These are phyloP conservation scores for Nakazawaea wickerhamii DNA, from an alignment of 805 yeast genomes.

Conservation along the genomic window DNA sequence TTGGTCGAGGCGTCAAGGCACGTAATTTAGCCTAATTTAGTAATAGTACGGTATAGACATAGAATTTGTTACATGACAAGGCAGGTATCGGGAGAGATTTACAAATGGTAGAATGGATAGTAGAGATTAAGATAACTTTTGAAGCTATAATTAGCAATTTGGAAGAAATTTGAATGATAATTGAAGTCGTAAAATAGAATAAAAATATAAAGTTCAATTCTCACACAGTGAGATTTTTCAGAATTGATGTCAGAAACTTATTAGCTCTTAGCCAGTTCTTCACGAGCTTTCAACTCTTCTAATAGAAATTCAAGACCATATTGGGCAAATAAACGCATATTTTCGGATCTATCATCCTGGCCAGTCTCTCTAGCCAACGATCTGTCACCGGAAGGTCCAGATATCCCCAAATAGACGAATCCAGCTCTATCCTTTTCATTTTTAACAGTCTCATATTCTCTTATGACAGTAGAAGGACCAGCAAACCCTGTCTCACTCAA, in stretches of 20 bases:
- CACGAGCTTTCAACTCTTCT: conserved; percentile 32
- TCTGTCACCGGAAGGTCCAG: conserved; percentile 56
- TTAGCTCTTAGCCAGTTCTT: not conserved
- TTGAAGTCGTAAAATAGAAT: too few species aligned
- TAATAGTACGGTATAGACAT: too few species aligned
- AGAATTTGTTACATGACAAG: too few species aligned
- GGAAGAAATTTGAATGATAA: too few species aligned
- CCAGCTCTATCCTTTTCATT: conserved; percentile 41
- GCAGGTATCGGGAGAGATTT: too few species aligned
- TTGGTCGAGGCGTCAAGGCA: not conserved
- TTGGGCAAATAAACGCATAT: conserved; percentile 74
- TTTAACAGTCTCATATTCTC: conserved; percentile 20
- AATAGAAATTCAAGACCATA: conserved; percentile 58
- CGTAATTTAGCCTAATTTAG: not conserved
- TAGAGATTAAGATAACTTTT: too few species aligned
- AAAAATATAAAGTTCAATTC: too few species aligned
- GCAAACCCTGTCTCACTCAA: conserved; percentile 87
- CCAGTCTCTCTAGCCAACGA: conserved; percentile 43
- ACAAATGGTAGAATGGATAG: too few species aligned
- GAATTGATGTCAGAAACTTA: not conserved
- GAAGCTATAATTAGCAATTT: too few species aligned
- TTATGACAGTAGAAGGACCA: conserved; percentile 55
- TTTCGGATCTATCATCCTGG: conserved; percentile 46
- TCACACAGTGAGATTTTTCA: too few species aligned
- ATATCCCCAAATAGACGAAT: conserved; percentile 63